Evolutionary conservation across 257 asterid species (phyloP).

Genomic region (Salvia miltiorrhiza): DNA sequence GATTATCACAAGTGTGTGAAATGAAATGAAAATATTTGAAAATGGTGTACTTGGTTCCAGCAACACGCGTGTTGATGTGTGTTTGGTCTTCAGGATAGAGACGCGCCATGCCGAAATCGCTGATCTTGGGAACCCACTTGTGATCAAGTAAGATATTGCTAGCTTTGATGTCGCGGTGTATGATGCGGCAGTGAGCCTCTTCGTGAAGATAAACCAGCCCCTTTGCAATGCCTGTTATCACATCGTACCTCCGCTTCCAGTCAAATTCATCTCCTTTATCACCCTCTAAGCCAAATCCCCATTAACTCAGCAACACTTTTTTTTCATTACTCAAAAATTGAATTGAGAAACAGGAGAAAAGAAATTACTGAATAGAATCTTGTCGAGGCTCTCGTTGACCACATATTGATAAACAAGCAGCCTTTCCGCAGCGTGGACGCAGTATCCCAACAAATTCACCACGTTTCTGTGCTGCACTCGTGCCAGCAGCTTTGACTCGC

Average conservation of each 20-base stretch:
- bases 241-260: conserved; percentile 69
- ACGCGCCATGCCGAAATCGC: conserved; percentile 89
- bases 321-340: too few species aligned
- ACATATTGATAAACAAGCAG: conserved; percentile 82
- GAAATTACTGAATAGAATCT: conserved; percentile 69
- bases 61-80: conserved; percentile 75
- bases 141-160: conserved; percentile 80
- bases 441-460: conserved; percentile 72
- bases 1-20: too few species aligned
- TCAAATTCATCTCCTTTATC: conserved; percentile 35
- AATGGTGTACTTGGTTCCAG: conserved; percentile 83
- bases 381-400: conserved; percentile 76
- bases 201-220: conserved; percentile 83
- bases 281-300: conserved; percentile 36
- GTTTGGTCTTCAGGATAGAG: conserved; percentile 65
- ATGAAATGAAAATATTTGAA: too few species aligned
- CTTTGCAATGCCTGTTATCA: conserved; percentile 70
- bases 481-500: conserved; percentile 73
- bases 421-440: conserved; percentile 53
- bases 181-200: conserved; percentile 68
- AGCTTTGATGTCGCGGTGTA: conserved; percentile 85
- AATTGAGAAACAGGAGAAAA: not conserved
- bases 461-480: conserved; percentile 79
- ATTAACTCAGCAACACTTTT: not conserved
- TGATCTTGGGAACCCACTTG: conserved; percentile 77